These are phyloP conservation scores for Aspergillus tubingensis DNA, from an alignment of 2,329 filamentous ascomycete genomes.

Conservation along the genomic window DNA sequence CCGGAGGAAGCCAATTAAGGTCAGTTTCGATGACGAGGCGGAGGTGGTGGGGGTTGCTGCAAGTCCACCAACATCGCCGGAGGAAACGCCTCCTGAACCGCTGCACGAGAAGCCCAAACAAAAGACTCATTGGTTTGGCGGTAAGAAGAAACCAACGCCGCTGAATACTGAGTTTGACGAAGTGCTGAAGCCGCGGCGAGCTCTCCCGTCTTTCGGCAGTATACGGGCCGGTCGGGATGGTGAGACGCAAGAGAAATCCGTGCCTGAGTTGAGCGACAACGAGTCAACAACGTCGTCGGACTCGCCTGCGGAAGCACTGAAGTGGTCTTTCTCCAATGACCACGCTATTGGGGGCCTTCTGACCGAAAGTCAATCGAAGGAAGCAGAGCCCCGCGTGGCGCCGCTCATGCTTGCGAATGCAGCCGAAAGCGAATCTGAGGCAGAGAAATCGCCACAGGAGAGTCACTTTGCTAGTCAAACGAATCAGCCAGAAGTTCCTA, in stretches of 20 bases:
- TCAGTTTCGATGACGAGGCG: conserved; percentile 69
- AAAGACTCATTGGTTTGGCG: conserved; percentile 39
- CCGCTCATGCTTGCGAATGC: not conserved
- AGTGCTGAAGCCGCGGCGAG: conserved; percentile 59
- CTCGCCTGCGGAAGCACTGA: conserved; percentile 42
- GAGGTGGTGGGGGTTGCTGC: conserved; percentile 50
- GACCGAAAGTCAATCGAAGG: conserved; percentile 38
- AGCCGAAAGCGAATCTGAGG: not conserved
- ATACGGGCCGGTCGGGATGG: conserved; percentile 52
- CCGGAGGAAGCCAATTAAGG: conserved; percentile 58
- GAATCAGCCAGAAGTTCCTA: not conserved
- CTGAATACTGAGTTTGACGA: conserved; percentile 52
- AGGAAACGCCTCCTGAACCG: conserved; percentile 39
- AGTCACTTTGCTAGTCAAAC: not conserved
- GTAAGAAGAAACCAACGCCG: conserved; percentile 33
- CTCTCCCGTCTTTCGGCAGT: conserved; percentile 65
- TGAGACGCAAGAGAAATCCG: conserved; percentile 17
- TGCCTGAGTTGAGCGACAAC: conserved; percentile 31
- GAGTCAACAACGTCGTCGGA: conserved; percentile 44
- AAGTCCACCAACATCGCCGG: conserved; percentile 44
- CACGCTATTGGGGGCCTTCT: conserved; percentile 54
- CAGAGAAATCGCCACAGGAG: conserved; percentile 7
- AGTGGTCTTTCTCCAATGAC: conserved; percentile 53
- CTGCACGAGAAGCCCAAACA: conserved; percentile 35
- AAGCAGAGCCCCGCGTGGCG: not conserved